A percentile compares a stretch with the other conserved stretches of the same genome.
phyloP scores from a whole-genome alignment of 371 early-diverging fungal genomes.

The Mucor circinelloides region DNA sequence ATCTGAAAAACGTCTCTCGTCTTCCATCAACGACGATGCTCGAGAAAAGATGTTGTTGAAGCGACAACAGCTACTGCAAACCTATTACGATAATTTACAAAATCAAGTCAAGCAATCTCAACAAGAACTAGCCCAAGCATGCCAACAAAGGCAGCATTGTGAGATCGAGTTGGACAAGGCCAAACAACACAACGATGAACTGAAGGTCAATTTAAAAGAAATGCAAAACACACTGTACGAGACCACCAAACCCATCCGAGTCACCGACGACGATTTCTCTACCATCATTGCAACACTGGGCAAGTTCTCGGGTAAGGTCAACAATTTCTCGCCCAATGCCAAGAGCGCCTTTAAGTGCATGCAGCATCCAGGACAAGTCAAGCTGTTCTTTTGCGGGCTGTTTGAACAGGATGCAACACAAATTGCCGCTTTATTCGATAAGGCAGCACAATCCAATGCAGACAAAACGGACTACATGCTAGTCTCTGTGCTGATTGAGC shows the following conservation, averaged over 20 bases:
- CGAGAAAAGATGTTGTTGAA: constrained; percentile 2
- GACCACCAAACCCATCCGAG: constrained; percentile 11
- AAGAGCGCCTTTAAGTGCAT: constrained; percentile 8
- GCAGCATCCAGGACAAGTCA: background rate
- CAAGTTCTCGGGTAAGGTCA: constrained; percentile 21
- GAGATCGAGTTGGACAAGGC: background rate
- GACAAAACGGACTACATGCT: constrained; percentile 19
- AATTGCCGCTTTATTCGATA: constrained; percentile 4
- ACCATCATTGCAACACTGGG: constrained; percentile 20
- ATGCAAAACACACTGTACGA: constrained; percentile 20
- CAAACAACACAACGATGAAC: background rate
- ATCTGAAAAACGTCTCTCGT: background rate
- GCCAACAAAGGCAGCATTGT: background rate
- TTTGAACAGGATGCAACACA: background rate
- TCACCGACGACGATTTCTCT: constrained; percentile 29
- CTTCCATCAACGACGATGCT: background rate
- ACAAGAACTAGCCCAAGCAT: background rate
- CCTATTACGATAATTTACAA: background rate
- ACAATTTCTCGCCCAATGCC: constrained; percentile 18
- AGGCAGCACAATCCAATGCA: background rate
- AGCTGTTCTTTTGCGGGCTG: background rate
- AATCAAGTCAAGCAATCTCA: background rate
- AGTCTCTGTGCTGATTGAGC: constrained; percentile 19
- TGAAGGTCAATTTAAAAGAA: background rate
- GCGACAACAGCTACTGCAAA: background rate